Evolutionary conservation across 805 yeast species (phyloP), one percentile per base, ranked within the genome.

Genomic region (Torulaspora indica): DNA sequence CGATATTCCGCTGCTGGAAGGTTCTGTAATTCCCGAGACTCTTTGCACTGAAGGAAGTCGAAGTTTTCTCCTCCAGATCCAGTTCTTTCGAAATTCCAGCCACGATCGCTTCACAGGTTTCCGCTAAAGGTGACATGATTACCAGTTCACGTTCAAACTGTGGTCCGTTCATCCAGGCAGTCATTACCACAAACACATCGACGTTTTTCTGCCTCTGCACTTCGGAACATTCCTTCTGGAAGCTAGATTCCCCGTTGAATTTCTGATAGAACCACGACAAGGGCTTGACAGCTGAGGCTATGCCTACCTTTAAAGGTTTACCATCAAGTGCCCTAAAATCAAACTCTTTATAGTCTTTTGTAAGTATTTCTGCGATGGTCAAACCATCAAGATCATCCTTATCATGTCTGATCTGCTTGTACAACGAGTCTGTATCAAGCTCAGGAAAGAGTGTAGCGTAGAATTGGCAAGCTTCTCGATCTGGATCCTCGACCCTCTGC

Each of bases 261-360:
- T 56, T 46, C 3, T 54, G 46, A 33, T 68, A 49, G 0, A 85
- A 52, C 79, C 85, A 83, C 5, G 67, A 64, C 23, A 83, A 62
- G 0, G 87, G 72, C 59, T 77, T 81, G 2, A 83, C 85, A 8
- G 82, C 66, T 0, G 96, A 83, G 37, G 90, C 77, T 55, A 91
- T 82, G 0, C 98, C 98, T 9, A 88, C 70, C 4, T 51, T 63
- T 2, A 63, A 44, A 2, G 56, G 57, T 4, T 59, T 59, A 8
- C 53, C 8, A 64, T 70, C 20, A 51, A 46, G 3, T 39, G 48
- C 41, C 22, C 27, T 34, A 35, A 72, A 71, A 4, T 58, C 63
- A 68, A 83, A 89, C 56, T 78, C 79, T 60, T 91, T 91, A 65
- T 85, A 91, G 60, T 91, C 98, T 62, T 89, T 90, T 35, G 81